These are phyloP conservation scores for Bipolaris zeicola DNA, from an alignment of 2,329 filamentous ascomycete species.

Conservation along the genomic window DNA sequence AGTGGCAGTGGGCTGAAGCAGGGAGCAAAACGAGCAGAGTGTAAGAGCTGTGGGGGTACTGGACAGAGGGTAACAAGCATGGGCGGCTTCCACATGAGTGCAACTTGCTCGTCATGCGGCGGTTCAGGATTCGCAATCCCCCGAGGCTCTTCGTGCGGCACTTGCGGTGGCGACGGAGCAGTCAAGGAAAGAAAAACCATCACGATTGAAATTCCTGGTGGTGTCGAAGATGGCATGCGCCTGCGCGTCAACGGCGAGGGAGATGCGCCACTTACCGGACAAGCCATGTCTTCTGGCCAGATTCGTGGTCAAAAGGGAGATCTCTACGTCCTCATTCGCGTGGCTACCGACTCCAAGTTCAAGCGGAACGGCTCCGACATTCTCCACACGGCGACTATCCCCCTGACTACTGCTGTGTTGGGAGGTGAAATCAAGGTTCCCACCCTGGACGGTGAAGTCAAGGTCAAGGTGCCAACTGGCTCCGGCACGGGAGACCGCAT, in stretches of 20 bases:
- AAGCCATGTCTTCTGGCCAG: slow-evolving; percentile 65
- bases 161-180: slow-evolving; percentile 83
- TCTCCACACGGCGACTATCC: slow-evolving; percentile 87
- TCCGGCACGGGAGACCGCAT: slow-evolving; percentile 92
- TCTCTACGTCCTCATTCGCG: slow-evolving; percentile 86
- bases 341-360: slow-evolving; percentile 90
- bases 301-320: slow-evolving; percentile 75
- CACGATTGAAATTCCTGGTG: slow-evolving; percentile 88
- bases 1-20: slow-evolving; percentile 82
- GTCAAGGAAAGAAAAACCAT: slow-evolving; percentile 82
- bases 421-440: slow-evolving; percentile 90
- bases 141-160: slow-evolving; percentile 77
- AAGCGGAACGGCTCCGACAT: slow-evolving; percentile 86
- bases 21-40: slow-evolving; percentile 74
- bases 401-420: slow-evolving; percentile 88
- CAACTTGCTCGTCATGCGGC: slow-evolving; percentile 80
- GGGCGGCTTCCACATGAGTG: slow-evolving; percentile 95
- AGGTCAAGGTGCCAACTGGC: slow-evolving; percentile 87
- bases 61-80: slow-evolving; percentile 87
- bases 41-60: slow-evolving; percentile 81
- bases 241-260: slow-evolving; percentile 84
- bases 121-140: slow-evolving; percentile 79
- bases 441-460: slow-evolving; percentile 87
- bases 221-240: slow-evolving; percentile 96
- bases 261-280: slow-evolving; percentile 80